Conservation (phyloP, 169 alveolate species). For the Fabrea salina region DNA sequence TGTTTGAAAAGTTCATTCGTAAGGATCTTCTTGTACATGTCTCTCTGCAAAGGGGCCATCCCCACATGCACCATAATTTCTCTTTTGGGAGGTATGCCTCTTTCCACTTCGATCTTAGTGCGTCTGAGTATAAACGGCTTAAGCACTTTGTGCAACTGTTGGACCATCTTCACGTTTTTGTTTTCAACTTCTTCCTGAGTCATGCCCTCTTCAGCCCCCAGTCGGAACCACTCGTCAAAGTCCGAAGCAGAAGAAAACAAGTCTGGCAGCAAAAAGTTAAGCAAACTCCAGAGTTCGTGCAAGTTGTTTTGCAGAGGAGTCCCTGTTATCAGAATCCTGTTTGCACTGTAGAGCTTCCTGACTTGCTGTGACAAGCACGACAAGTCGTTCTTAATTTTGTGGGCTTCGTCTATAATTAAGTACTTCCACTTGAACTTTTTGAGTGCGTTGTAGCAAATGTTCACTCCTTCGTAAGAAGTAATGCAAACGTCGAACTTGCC, state of each 20-base stretch:
- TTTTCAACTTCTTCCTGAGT: slow-evolving; percentile 78
- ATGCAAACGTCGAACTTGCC: slow-evolving; percentile 85
- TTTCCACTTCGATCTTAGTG: slow-evolving; percentile 87
- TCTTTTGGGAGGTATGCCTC: slow-evolving; percentile 84
- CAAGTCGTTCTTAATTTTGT: slow-evolving; percentile 88
- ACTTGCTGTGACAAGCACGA: slow-evolving; percentile 72
- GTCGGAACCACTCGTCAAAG: slow-evolving; percentile 85
- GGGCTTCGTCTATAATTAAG: slow-evolving; percentile 90
- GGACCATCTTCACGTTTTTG: slow-evolving; percentile 76
- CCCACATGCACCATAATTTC: slow-evolving; percentile 88
- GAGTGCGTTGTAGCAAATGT: slow-evolving; percentile 73
- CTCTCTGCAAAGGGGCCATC: slow-evolving; percentile 81
- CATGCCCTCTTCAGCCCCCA: slow-evolving; percentile 42
- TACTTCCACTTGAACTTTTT: slow-evolving; percentile 83
- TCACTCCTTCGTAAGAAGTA: slow-evolving; percentile 87
- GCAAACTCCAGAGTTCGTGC: slow-evolving; percentile 88
- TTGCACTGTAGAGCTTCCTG: slow-evolving; percentile 78
- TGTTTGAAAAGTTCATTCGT: slow-evolving; percentile 67
- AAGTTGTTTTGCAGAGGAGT: slow-evolving; percentile 89
- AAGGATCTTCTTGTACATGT: slow-evolving; percentile 82
- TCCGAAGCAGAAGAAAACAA: slow-evolving; percentile 83
- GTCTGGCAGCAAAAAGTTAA: slow-evolving; percentile 87
- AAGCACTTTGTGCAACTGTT: slow-evolving; percentile 76
- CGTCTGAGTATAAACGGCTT: slow-evolving; percentile 88
- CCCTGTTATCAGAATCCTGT: slow-evolving; percentile 87